Evolutionary conservation across 1,139 yeast genomes (phyloP), one percentile per base, ranked within the genome.

Genomic region (Fermentozyma sake): DNA sequence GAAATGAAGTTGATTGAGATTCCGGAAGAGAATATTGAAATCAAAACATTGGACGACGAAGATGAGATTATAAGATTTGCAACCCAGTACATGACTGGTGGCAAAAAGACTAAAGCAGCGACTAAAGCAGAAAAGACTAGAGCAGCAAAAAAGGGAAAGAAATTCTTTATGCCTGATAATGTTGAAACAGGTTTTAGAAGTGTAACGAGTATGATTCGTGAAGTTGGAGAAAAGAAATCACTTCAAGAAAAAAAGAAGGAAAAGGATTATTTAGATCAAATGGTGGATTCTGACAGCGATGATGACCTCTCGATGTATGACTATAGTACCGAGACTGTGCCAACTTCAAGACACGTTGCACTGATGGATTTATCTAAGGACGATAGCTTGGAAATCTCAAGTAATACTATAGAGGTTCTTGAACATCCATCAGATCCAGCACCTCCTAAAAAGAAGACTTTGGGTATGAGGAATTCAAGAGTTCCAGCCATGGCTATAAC

Each of bases 111-210:
- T 19, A 21, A 12, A 24, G 46, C 50, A 26, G 71, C 70, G 38
- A 53, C 26, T 12, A 34, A 30, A 17, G 18, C 27, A 14, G 32
- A 26, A 8, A 28, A 28, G 16, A 31, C 33, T 17, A 29, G 28
- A 15, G 26, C 34, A 9, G 34, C 40, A 22, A 57, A 52, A 25
- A 26, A 35, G 1, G 42, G 48, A 21, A 67, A 66, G 44, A 42
- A 56, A 30, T 84, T 84, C 41, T 76, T 76, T 50, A 78, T 84
- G 85, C 95, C 95, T 0, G 89, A 81, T 39, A 69, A 78, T 46
- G 95, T 77, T 4, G 73, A 68, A 18, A 70, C 80, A 0, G 93
- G 93, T 1, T 84, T 86, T 42, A 61, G 66, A 22, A 61, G 63
- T 10, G 91, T 84, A 1, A 59, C 74, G 4, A 54, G 58, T 20